Conservation (phyloP, 176 grass and related monocot species). For the Poa annua region DNA sequence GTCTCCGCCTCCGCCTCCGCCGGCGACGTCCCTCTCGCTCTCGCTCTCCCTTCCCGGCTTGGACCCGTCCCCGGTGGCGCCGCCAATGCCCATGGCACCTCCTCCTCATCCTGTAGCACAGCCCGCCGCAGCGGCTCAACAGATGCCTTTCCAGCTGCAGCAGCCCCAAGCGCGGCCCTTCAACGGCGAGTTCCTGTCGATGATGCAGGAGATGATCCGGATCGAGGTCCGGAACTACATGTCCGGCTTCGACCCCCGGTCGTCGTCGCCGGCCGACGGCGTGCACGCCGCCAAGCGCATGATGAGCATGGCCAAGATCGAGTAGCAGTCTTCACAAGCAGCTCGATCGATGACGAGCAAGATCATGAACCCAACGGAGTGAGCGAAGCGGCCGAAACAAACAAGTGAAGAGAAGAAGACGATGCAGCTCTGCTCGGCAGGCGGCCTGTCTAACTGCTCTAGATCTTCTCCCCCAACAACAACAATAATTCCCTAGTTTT, state of each 20-base stretch:
- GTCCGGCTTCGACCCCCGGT: constrained; percentile 41
- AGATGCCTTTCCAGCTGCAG: constrained; percentile 36
- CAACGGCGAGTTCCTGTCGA: constrained; percentile 57
- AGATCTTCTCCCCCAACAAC: constrained; percentile 22
- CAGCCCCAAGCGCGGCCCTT: not conserved
- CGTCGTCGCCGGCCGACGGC: constrained; percentile 17
- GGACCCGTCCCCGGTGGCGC: constrained; percentile 8
- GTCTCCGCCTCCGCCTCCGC: constrained; percentile 21
- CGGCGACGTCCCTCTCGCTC: constrained; percentile 66
- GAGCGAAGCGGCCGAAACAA: too few relatives aligned
- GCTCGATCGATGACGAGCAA: not conserved
- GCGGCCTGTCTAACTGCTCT: not conserved
- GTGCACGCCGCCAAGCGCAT: constrained; percentile 56
- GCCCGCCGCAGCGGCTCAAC: not conserved
- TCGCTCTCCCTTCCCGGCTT: constrained; percentile 74
- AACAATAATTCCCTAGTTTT: constrained; percentile 20
- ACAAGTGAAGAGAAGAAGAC: not conserved
- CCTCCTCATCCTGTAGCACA: not conserved
- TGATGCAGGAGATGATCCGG: constrained; percentile 96
- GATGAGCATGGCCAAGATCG: constrained; percentile 85
- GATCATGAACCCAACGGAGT: not conserved
- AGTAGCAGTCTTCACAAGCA: constrained; percentile 32
- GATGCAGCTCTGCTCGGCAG: not conserved
- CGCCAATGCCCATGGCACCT: not conserved
- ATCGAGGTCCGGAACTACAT: constrained; percentile 91